Evolutionary conservation across 2,329 filamentous ascomycete species (phyloP), one percentile per base, ranked within the genome.

Genomic region (Herpotrichia juniperi): DNA sequence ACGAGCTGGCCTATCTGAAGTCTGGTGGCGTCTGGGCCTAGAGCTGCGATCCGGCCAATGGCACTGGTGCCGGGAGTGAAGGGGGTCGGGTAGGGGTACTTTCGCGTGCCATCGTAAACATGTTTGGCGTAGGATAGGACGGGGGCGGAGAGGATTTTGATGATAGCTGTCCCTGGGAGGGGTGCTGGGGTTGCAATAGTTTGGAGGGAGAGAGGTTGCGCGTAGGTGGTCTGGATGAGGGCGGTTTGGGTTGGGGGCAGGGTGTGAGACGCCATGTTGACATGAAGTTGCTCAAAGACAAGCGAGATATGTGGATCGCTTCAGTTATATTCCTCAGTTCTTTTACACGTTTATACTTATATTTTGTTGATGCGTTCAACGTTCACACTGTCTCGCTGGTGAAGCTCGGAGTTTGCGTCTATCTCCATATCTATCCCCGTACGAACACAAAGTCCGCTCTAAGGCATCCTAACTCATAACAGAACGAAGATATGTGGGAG

Each of bases 121-220:
- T 76, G 74, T 24, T 67, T 56, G 11, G 63, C 59, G 61, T 81
- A 81, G 8, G 75, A 72, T 11, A 79, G 51, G 2, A 79, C 62
- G 2, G 57, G 58, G 2, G 76, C 68, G 0, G 66, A 66, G 7
- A 75, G 56, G 42, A 81, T 63, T 3, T 66, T 69, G 26, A 81
- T 63, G 7, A 81, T 53, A 7, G 72, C 78, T 17, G 62, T 74
- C 19, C 78, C 78, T 2, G 66, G 61, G 4, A 42, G 60, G 0
- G 69, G 56, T 17, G 62, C 26, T 0, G 74, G 77, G 1, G 66
- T 75, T 19, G 72, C 60, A 4, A 74, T 25, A 4, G 56, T 65
- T 48, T 73, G 63, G 28, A 77, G 48, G 5, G 55, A 48, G 42
- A 74, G 54, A 22, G 66, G 62, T 32, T 59, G 42, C 3, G 51